Evolutionary conservation across 2,329 filamentous ascomycete genomes (phyloP).

Genomic region (Sordariomycetes sp.): DNA sequence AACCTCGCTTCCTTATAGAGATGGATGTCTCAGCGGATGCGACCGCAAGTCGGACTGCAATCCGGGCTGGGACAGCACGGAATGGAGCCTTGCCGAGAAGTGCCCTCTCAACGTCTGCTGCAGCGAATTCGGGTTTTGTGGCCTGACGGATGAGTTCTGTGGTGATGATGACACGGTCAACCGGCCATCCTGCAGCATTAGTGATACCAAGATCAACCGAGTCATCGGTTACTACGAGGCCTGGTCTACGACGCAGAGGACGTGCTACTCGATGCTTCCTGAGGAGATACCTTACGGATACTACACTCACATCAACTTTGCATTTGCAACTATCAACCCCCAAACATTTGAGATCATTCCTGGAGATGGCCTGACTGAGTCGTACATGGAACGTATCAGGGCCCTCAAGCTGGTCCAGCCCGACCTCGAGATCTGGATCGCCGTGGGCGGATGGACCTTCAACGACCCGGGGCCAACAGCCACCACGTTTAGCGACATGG

Average conservation of each 20-base stretch:
- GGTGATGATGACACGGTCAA: conserved; percentile 7
- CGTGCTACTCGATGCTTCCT: conserved; percentile 14
- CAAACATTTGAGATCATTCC: conserved; percentile 13
- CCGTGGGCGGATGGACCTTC: conserved; percentile 30
- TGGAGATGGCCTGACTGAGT: neutral
- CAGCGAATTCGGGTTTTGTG: conserved; percentile 20
- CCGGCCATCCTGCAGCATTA: conserved; percentile 5
- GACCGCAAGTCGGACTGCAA: conserved; percentile 16
- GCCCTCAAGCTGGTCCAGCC: conserved; percentile 17
- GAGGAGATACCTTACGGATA: conserved; percentile 11
- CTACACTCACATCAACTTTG: conserved; percentile 22
- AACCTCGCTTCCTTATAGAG: too few species aligned
- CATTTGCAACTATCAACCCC: conserved; percentile 21
- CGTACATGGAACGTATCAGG: conserved; percentile 3
- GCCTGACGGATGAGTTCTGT: conserved; percentile 17
- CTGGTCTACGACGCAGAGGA: conserved; percentile 9
- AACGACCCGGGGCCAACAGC: conserved; percentile 20
- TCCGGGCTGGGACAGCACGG: conserved; percentile 15
- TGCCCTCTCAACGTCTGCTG: neutral
- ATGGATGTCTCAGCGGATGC: too few species aligned
- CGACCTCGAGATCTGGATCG: conserved; percentile 22
- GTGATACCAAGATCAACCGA: neutral
- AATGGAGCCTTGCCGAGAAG: neutral
- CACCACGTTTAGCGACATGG: conserved; percentile 17
- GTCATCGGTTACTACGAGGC: conserved; percentile 19